Base-by-base conservation (phyloP, 202 grass and related monocot genomes). In the Carex sylvatica region DNA sequence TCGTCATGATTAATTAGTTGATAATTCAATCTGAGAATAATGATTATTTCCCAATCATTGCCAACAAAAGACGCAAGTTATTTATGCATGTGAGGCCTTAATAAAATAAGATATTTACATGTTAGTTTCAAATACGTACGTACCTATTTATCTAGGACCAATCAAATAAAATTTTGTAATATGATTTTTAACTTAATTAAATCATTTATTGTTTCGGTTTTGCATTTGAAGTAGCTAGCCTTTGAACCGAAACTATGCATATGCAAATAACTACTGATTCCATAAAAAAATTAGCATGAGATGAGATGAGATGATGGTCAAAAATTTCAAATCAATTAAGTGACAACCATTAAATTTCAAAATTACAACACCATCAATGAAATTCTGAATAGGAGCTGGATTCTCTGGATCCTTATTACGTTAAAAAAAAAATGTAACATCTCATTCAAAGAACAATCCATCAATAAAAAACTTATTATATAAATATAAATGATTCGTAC, bases 11-110 rank as follows among this genome's bases (percentile, higher is more conserved):
- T 53, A 12, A 49, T 74, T 53, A 74, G 46, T 28, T 74, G 46
- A 74, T 53, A 28, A 52, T 28, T 7, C 70, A 74, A 10, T 55
- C 31, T 75, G 72, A 15, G 6, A n/a, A 33, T 55, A 16, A 9
- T 68, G 16, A 75, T 55, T 55, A 9, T 18, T 75, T 75, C 13
- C 49, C 47, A 75, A 55, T 75, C 23, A 75, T 75, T 75, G 24
- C 24, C 23, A 53, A 75, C 49, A 54, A 33, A 75, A 31, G 47
- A 75, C 0, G 72, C 49, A n/a, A 75, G 6, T 55, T 15, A 16
- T 55, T 31, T n/a, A 51, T 75, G 46, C 28, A 75, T 54, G 24
- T 54, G 51, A 55, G 47, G 49, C 6, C 15, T 55, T 53, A 0
- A 6, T 59, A n/a, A 59, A 19, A 18, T 1, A 59, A 19, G 5